Percentiles rank a stretch among this genome's conserved stretches.
Evolutionary conservation across 2,329 filamentous ascomycete species (phyloP).

Genomic region (Pseudogymnoascus pannorum): DNA sequence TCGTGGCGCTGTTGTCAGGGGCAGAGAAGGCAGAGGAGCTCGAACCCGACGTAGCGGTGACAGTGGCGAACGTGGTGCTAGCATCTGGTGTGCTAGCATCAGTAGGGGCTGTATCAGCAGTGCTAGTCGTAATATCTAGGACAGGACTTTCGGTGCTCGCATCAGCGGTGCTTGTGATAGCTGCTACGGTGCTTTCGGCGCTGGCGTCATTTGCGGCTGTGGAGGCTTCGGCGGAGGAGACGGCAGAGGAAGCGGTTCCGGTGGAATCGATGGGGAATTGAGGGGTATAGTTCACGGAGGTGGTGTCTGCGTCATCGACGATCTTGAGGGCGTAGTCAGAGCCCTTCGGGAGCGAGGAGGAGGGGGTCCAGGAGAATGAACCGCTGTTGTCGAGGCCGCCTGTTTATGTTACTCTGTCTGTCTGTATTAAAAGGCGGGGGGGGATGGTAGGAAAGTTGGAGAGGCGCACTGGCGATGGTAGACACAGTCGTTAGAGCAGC

Average conservation of each 20-base stretch:
- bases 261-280: constrained; percentile 22
- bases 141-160: no score
- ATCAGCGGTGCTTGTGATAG: no score
- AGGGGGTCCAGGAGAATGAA: constrained; percentile 14
- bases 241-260: background rate
- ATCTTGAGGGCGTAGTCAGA: constrained; percentile 16
- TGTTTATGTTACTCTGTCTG: background rate
- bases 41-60: background rate
- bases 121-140: background rate
- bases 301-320: constrained; percentile 18
- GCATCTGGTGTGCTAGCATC: background rate
- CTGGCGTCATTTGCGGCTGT: background rate
- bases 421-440: background rate
- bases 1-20: background rate
- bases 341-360: constrained; percentile 10
- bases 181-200: background rate
- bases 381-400: constrained; percentile 13
- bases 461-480: constrained; percentile 15
- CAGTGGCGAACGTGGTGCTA: background rate
- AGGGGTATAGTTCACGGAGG: constrained; percentile 21
- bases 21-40: background rate
- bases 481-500: constrained; percentile 10
- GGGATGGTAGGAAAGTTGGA: constrained; percentile 9
- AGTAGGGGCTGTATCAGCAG: background rate
- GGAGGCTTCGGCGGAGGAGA: background rate